Percentiles rank a stretch among this genome's conserved stretches.
Evolutionary conservation across 305 asterid species (phyloP).

Genomic region (Euphrasia arctica): DNA sequence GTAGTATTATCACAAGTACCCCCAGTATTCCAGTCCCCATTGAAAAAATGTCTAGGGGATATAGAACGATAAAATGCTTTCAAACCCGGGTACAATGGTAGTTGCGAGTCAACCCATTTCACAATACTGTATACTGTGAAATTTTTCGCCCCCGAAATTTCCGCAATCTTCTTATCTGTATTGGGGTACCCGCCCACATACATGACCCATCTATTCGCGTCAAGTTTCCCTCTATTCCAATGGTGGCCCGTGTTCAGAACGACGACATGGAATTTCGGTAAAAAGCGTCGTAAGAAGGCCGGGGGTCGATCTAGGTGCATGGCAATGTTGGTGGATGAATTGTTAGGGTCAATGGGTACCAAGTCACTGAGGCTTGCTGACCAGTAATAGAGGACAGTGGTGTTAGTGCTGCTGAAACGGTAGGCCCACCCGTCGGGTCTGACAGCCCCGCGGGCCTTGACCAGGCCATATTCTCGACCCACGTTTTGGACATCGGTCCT

Average conservation of each 20-base stretch:
- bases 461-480: constrained; percentile 79
- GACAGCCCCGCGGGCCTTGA: constrained; percentile 65
- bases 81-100: constrained; percentile 60
- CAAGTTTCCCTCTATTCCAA: constrained; percentile 90
- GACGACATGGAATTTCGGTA: constrained; percentile 57
- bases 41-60: constrained; percentile 86
- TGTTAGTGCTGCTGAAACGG: constrained; percentile 66
- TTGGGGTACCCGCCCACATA: constrained; percentile 64
- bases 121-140: constrained; percentile 63
- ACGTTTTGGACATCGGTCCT: constrained; percentile 66
- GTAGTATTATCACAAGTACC: constrained; percentile 92
- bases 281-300: constrained; percentile 52
- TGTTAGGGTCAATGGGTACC: constrained; percentile 52
- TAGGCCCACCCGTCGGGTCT: constrained; percentile 99
- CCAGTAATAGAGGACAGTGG: constrained; percentile 91
- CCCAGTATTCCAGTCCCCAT: constrained; percentile 97
- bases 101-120: constrained; percentile 76
- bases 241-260: constrained; percentile 94
- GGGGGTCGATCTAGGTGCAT: constrained; percentile 97
- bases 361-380: constrained; percentile 86
- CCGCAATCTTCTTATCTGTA: constrained; percentile 51
- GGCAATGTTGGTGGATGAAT: constrained; percentile 50
- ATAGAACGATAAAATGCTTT: constrained; percentile 69
- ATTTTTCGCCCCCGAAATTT: constrained; percentile 64
- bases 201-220: constrained; percentile 86